phyloP scores from a whole-genome alignment of 768 basidiomycete genomes.

The Mycena floridula region DNA sequence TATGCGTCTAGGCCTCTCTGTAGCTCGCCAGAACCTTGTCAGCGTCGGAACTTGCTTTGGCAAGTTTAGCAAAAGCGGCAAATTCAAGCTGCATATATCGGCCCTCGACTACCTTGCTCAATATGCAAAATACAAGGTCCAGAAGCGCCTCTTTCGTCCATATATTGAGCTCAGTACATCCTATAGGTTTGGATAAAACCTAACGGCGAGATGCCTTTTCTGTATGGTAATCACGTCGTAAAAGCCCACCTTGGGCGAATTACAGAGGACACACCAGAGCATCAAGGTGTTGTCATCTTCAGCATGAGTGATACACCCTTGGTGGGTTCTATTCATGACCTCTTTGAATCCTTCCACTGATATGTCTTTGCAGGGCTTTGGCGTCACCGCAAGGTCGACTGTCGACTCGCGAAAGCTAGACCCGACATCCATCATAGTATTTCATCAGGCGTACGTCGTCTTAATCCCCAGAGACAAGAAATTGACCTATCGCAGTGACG shows the following conservation, averaged over 20 bases:
- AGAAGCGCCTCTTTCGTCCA: no score
- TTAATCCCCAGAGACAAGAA: slow-evolving; percentile 1
- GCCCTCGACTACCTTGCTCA: slow-evolving; percentile 89
- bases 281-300: slow-evolving; percentile 96
- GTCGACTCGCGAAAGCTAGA: slow-evolving; percentile 95
- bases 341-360: background rate
- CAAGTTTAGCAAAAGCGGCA: slow-evolving; percentile 95
- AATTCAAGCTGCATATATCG: slow-evolving; percentile 96
- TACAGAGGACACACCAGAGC: slow-evolving; percentile 98
- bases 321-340: slow-evolving; percentile 36
- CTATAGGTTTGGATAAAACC: slow-evolving; percentile 96
- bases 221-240: slow-evolving; percentile 97
- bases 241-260: slow-evolving; percentile 99
- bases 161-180: background rate
- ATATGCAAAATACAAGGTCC: slow-evolving; percentile 96
- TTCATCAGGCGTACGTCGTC: slow-evolving; percentile 85
- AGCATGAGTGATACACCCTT: slow-evolving; percentile 94
- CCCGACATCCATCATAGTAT: slow-evolving; percentile 95
- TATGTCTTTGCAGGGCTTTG: slow-evolving; percentile 71
- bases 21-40: slow-evolving; percentile 89
- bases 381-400: slow-evolving; percentile 93
- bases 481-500: slow-evolving; percentile 54
- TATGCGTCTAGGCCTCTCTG: slow-evolving; percentile 87
- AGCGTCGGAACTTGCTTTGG: slow-evolving; percentile 95
- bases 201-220: slow-evolving; percentile 98